Evolutionary conservation across 2,329 filamentous ascomycete genomes (phyloP), one percentile per base, ranked within the genome.

Genomic region (Fusarium palustre): DNA sequence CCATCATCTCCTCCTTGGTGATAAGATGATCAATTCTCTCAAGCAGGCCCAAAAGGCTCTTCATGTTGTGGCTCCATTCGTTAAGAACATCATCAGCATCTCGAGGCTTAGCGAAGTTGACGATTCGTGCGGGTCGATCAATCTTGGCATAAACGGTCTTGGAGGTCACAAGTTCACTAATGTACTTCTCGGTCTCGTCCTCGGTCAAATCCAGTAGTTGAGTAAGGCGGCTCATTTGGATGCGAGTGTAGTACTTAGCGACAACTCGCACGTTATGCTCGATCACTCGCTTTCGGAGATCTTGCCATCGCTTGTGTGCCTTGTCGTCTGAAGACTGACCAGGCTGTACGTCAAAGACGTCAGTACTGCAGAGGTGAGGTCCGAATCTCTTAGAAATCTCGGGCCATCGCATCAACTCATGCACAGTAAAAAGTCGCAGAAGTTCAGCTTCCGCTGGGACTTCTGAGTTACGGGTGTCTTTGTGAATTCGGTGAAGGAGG

Each of bases 1-100:
- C 96, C 96, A 99, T 99, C 96, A 99, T 99, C 86, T 99, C 96
- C 83, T 99, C 96, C 86, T 98, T 98, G 57, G 97, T 99, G 77
- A 99, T 99, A 76, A 99, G 86, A 80, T 99, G 96, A 78, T 99
- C 96, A 66, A 99, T 97, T 68, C 94, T 88, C 85, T 97, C 94
- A 77, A 97, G 78, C 57, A 95, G 82, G 13, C 93, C 93, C 70
- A 97, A 82, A 75, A 97, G 82, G 77, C 91, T 94, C 90, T 96
- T 97, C 93, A 97, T 98, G 81, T 97, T 97, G 76, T 92, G 91
- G 79, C 94, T 97, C 96, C 96, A 99, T 82, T 99, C 96, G 78
- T 99, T 99, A 76, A 99, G 84, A 55, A 97, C 90, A 80, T 99
- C 96, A 77, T 99, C 96, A 2, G 94, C 93, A 80, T 97, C 94